phyloP scores from a whole-genome alignment of 169 alveolate species.

The Plasmodium gonderi region DNA sequence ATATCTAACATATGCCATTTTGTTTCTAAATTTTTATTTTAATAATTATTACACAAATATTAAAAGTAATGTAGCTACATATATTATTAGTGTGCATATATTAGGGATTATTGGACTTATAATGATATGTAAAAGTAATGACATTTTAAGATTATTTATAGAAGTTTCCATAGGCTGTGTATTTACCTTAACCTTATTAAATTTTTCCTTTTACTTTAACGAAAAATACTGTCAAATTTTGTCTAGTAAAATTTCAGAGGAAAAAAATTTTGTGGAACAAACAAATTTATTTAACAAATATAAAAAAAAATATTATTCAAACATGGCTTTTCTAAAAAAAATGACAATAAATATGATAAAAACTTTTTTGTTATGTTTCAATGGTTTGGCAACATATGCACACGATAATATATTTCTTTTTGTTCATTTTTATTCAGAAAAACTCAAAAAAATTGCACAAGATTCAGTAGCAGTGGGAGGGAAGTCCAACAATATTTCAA shows the following conservation, averaged over 20 bases:
- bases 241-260: constrained; percentile 11
- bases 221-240: constrained; percentile 12
- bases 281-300: background rate
- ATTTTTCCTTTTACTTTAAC: constrained; percentile 48
- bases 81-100: constrained; percentile 47
- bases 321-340: constrained; percentile 56
- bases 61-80: constrained; percentile 42
- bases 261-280: constrained; percentile 16
- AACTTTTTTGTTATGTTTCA: constrained; percentile 39
- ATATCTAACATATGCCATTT: constrained; percentile 53
- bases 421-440: constrained; percentile 61
- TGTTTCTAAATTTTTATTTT: constrained; percentile 67
- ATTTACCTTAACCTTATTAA: constrained; percentile 39
- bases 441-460: constrained; percentile 20
- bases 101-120: constrained; percentile 43
- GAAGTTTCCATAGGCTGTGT: constrained; percentile 35
- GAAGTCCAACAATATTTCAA: too few relatives aligned
- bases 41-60: constrained; percentile 53
- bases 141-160: constrained; percentile 22
- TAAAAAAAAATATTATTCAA: constrained; percentile 38
- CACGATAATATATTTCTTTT: constrained; percentile 60
- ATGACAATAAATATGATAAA: constrained; percentile 40
- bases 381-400: constrained; percentile 61
- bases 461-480: background rate
- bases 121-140: constrained; percentile 66